phyloP scores from a whole-genome alignment of 306 rosid genomes.

The Casuarina glauca region DNA sequence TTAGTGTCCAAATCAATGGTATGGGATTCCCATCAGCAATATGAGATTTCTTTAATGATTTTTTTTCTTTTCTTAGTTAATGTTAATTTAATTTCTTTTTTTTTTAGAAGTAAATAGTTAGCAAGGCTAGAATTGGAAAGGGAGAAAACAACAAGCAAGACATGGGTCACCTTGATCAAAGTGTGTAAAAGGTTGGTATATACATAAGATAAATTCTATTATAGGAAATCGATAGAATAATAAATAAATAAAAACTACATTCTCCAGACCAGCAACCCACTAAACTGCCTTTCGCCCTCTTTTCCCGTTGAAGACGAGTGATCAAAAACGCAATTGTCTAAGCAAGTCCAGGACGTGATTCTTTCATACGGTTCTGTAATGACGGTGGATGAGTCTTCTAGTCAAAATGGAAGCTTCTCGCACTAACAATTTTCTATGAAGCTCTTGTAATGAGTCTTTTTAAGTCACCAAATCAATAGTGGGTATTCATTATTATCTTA shows the following conservation, averaged over 20 bases:
- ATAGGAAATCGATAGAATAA: no score
- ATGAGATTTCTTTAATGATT: not conserved
- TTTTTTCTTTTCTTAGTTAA: no score
- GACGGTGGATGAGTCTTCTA: not conserved
- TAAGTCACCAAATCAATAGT: not conserved
- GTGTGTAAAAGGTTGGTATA: not conserved
- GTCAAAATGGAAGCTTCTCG: conserved; percentile 6
- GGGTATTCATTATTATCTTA: not conserved
- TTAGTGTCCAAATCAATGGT: not conserved
- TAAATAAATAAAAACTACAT: not conserved
- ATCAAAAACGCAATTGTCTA: not conserved
- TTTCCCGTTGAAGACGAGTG: not conserved
- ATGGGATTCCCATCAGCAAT: not conserved
- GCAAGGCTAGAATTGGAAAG: not conserved
- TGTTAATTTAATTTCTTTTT: no score
- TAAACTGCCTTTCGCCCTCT: not conserved
- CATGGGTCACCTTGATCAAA: not conserved
- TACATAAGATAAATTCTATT: no score
- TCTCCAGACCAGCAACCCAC: not conserved
- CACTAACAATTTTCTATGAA: conserved; percentile 1
- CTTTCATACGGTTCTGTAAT: not conserved
- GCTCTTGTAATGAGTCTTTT: not conserved
- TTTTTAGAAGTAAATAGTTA: not conserved
- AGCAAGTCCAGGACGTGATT: not conserved
- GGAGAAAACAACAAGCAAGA: not conserved